These are phyloP conservation scores for Zasmidium citrigriseum DNA, from an alignment of 2,329 filamentous ascomycete species.

Conservation along the genomic window DNA sequence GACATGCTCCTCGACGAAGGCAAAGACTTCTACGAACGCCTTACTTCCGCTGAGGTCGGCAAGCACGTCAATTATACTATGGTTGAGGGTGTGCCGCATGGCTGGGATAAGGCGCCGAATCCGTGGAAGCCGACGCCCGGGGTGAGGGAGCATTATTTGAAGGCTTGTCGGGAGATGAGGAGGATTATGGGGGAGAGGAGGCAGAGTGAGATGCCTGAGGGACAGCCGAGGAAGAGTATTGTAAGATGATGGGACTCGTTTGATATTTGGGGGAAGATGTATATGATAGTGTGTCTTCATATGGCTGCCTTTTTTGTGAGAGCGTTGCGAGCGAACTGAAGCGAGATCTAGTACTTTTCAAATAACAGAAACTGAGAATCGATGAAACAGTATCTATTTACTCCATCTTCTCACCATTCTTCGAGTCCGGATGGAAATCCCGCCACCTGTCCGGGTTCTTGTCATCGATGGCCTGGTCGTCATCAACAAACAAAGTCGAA, in stretches of 20 bases:
- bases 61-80: conserved; percentile 62
- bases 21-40: conserved; percentile 60
- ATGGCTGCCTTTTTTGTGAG: too few relatives aligned
- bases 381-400: too few relatives aligned
- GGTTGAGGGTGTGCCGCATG: conserved; percentile 61
- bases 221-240: conserved; percentile 18
- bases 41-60: conserved; percentile 42
- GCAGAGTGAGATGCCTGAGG: conserved; percentile 4
- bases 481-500: too few relatives aligned
- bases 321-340: too few relatives aligned
- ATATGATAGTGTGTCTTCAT: not conserved
- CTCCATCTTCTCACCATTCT: too few relatives aligned
- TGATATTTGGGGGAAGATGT: not conserved
- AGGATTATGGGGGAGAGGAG: conserved; percentile 41
- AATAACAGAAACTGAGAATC: too few relatives aligned
- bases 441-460: too few relatives aligned
- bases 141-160: conserved; percentile 55
- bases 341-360: too few relatives aligned
- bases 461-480: too few relatives aligned
- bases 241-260: conserved; percentile 11
- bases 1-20: conserved; percentile 67
- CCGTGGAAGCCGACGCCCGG: conserved; percentile 55
- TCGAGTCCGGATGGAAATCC: too few relatives aligned
- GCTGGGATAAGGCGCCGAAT: conserved; percentile 68
- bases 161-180: conserved; percentile 55